Percentiles rank a stretch among this genome's conserved stretches.
These are phyloP conservation scores for Taiwanofungus camphoratus DNA, from an alignment of 1,284 basidiomycete genomes.

Conservation along the genomic window DNA sequence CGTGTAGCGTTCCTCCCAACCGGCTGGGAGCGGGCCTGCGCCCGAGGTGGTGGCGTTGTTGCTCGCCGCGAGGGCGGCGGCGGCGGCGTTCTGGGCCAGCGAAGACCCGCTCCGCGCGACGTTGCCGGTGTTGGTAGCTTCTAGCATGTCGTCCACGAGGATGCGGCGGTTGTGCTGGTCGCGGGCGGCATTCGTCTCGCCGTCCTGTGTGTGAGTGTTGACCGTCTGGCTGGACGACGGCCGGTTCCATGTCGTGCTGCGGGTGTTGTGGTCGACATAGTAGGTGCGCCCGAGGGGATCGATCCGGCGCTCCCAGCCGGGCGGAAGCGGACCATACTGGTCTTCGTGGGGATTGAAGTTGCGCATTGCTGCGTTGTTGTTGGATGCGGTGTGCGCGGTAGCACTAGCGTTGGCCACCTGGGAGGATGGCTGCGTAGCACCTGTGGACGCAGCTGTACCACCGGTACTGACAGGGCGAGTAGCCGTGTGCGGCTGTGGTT, in stretches of 20 bases:
- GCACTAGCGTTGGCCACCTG: constrained; percentile 33
- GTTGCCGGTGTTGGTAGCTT: constrained; percentile 31
- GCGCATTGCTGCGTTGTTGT: constrained; percentile 33
- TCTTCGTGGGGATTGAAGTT: constrained; percentile 64
- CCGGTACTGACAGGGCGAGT: constrained; percentile 27
- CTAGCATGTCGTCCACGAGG: constrained; percentile 59
- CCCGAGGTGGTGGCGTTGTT: constrained; percentile 32
- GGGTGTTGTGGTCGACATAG: constrained; percentile 89
- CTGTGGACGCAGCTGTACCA: constrained; percentile 6
- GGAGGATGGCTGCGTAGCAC: constrained; percentile 18
- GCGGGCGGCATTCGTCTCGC: constrained; percentile 48
- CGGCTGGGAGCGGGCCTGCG: constrained; percentile 83
- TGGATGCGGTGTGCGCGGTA: constrained; percentile 30
- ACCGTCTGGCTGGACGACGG: constrained; percentile 41
- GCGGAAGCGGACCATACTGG: constrained; percentile 75
- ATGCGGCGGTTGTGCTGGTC: constrained; percentile 51
- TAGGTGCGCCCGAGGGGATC: constrained; percentile 88
- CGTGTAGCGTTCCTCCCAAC: constrained; percentile 98
- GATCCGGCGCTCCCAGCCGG: constrained; percentile 90
- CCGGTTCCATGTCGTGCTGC: constrained; percentile 92
- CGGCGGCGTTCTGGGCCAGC: constrained; percentile 28
- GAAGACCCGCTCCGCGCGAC: constrained; percentile 27
- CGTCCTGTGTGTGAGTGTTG: constrained; percentile 40
- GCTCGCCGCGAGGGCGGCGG: constrained; percentile 31
- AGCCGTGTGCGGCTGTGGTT: constrained; percentile 13